phyloP scores from a whole-genome alignment of 352 stramenopile genomes.

The Globisporangium solare region DNA sequence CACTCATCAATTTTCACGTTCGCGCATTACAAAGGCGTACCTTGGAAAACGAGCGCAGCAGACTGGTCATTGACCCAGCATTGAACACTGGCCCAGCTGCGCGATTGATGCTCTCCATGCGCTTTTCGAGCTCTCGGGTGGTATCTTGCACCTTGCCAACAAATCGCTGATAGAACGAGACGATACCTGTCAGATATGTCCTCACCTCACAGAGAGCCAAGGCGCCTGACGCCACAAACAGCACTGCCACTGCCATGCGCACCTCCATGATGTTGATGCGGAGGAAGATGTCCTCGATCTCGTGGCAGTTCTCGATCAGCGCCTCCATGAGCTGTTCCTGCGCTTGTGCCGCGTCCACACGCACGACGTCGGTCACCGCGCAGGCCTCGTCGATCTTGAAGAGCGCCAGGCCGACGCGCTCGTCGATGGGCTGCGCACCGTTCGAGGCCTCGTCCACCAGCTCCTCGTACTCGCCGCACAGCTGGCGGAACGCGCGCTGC shows the following conservation, averaged over 20 bases:
- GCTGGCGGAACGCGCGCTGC: slow-evolving; percentile 42
- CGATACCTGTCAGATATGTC: no score
- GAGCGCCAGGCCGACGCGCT: slow-evolving; percentile 67
- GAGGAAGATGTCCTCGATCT: slow-evolving; percentile 78
- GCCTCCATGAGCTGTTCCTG: slow-evolving; percentile 47
- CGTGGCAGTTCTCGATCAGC: slow-evolving; percentile 61
- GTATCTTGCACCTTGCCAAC: slow-evolving; percentile 47
- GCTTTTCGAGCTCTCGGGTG: slow-evolving; percentile 62
- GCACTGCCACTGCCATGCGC: not conserved
- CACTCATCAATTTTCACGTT: no score
- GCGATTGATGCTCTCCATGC: slow-evolving; percentile 46
- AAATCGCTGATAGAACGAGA: slow-evolving; percentile 41
- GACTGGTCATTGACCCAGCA: slow-evolving; percentile 41
- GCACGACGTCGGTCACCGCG: slow-evolving; percentile 41
- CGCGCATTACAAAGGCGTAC: slow-evolving; percentile 18
- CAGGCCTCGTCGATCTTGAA: slow-evolving; percentile 83
- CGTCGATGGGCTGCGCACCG: slow-evolving; percentile 48
- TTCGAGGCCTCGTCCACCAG: slow-evolving; percentile 58
- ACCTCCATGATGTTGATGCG: slow-evolving; percentile 76
- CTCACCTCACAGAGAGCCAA: not conserved
- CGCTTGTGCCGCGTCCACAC: slow-evolving; percentile 39
- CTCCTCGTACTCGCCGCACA: slow-evolving; percentile 70
- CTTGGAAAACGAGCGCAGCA: slow-evolving; percentile 70
- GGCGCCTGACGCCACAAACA: not conserved
- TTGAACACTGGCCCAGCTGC: slow-evolving; percentile 60